Base-by-base conservation (phyloP, 2,329 filamentous ascomycete genomes). In the Byssothecium circinans region DNA sequence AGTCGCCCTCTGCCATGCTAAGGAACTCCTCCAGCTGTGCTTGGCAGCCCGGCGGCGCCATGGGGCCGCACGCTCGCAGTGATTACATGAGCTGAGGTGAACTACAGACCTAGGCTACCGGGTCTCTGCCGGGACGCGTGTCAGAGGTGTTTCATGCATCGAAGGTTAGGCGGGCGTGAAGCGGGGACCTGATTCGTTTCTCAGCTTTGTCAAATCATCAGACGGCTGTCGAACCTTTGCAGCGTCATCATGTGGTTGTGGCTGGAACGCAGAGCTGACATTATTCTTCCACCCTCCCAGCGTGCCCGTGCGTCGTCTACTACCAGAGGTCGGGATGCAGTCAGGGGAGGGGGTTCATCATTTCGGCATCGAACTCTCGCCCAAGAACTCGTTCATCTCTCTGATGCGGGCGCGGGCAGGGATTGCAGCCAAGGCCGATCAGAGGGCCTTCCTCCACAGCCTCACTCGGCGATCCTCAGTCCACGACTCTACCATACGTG, bases 61-160 rank as follows among this genome's bases (percentile, higher is more conserved):
- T 37, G 35, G 35, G 35, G 51, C 44, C 49, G 42, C 34, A 53
- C 47, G 49, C 56, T 46, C 43, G 48, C 37, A 46, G 38, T 25
- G 36, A 39, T 39, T 41, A 41, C 38, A 41, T 48, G 44, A 45
- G 52, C 53, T 49, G 45, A 43, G 43, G 23, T 30, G 38, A 12
- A 14, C 7, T 14, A 33, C 20, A 20, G 19, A 38, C 23, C 12
- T 8, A 35, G 43, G 36, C 42, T 50, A 51, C 47, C 41, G 34
- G 47, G 38, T 44, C 41, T 27, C 15, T 47, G 45, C 47, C 35
- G 54, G 54, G 35, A 22, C 35, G 19, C 49, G 67, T 68, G 57
- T 61, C 63, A 67, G 56, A 55, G 52, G 49, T 59, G 67, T 70
- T 69, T 70, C 65, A 68, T 61, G 55, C 62, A 59, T 33, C 53